Evolutionary conservation across 2,329 filamentous ascomycete genomes (phyloP).

Genomic region (Sporothrix euskadiensis): DNA sequence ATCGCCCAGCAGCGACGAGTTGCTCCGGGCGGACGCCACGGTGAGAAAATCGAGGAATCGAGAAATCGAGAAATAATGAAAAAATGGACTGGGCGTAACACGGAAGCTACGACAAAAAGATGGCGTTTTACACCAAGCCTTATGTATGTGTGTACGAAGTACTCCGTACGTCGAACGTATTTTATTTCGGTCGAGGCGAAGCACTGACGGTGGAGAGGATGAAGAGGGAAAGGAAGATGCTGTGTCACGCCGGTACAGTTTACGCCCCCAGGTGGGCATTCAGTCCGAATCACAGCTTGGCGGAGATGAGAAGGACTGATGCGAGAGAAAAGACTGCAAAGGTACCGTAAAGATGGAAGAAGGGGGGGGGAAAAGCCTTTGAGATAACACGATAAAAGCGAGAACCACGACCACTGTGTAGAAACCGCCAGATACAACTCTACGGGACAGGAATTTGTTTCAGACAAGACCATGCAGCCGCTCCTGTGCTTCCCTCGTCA

Average conservation of each 20-base stretch:
- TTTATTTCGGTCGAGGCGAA: conserved; percentile 12
- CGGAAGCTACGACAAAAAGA: not conserved
- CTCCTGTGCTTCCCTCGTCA: not conserved
- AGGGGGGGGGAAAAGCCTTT: too few species aligned
- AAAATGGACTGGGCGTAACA: not conserved
- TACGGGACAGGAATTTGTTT: not conserved
- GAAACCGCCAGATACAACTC: not conserved
- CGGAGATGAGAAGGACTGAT: not conserved
- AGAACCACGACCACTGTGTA: not conserved
- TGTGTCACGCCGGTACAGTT: conserved; percentile 4
- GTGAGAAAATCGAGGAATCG: not conserved
- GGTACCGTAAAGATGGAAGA: not conserved
- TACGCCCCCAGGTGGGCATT: not conserved
- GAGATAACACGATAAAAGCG: too few species aligned
- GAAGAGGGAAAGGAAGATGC: not conserved
- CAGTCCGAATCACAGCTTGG: conserved; percentile 17
- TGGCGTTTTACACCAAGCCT: not conserved
- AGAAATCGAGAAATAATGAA: too few species aligned
- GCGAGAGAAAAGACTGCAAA: too few species aligned
- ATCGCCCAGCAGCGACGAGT: not conserved
- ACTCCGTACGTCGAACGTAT: too few species aligned
- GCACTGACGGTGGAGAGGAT: not conserved
- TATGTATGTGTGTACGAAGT: not conserved
- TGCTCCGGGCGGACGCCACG: conserved; percentile 4
- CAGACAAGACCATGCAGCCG: not conserved